Evolutionary conservation across 345 rosid genomes (phyloP), one percentile per base, ranked within the genome.

Genomic region (Linum tenue): DNA sequence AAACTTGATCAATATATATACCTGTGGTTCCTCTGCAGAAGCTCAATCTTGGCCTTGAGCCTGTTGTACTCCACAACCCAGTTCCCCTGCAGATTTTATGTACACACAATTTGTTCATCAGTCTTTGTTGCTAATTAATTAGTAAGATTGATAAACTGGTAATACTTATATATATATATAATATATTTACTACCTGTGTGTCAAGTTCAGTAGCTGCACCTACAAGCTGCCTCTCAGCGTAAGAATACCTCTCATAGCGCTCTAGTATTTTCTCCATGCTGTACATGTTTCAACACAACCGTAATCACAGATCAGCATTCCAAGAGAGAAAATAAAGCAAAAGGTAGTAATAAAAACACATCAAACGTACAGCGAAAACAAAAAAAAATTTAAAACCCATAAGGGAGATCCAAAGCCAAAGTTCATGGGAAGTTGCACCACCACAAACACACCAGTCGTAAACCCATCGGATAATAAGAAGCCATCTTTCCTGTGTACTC

Each of bases 31-130:
- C 76, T 88, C 71, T 88, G 87, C 56, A 92, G 70, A 76, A 87
- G 90, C 73, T 90, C 97, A 64, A 90, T 79, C 77, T 87, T 92
- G 56, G 86, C 90, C 84, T 86, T 92, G 56, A 90, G 87, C 63
- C 84, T 86, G 69, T 86, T 84, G 65, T 81, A 85, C 74, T 92
- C 96, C 78, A 85, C 60, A 14, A 81, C 60, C 98, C 95, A 87
- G 75, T 85, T 83, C 55, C 80, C 83, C 97, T 88, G 83, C 62
- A 35, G 5, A 5, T 51, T 22, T 22, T 22, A 22, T 22, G 31
- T 22, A 22, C 31, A 22, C 31, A 22, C 31, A 22, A 22, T 22
- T 22, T 22, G 31, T 22, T 22, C 31, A 22, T 22, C 31, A 22
- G 31, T 22, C 31, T 22, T 22, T 22, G 31, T 22, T 22, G 31